Base-by-base conservation (phyloP, 2,329 filamentous ascomycete species). In the Pyrenophora teres region DNA sequence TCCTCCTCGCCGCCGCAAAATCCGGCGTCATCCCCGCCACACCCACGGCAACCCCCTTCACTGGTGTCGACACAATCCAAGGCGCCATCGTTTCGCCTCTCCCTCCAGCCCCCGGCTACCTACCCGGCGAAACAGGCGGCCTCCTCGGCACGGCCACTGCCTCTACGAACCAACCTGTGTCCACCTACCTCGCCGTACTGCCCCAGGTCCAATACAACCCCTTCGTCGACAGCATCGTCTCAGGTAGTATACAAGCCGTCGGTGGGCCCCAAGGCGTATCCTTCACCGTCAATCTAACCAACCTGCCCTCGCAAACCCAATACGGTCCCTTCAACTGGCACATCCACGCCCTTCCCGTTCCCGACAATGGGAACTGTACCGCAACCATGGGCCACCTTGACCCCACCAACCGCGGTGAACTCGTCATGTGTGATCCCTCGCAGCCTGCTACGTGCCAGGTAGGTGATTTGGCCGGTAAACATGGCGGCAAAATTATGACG, bases 391-490 rank as follows among this genome's bases (percentile, higher is more conserved):
- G 57, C 15, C 73, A 75, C 51, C 60, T 77, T n/a, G 71, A 76
- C 46, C 73, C 75, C 0, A 74, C 67, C 36, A 64, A 66, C 25
- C 66, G 60, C 38, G 73, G 72, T 40, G 68, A 74, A 25, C 50
- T 63, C 5, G 63, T 67, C 16, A 57, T 62, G 50, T 77, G 74
- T 54, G 62, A 77, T 46, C 27, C 62, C 0, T 56, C 55, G 6
- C 49, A 58, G 37, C 71, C 70, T 2, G 55, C 64, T 18, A 68
- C 62, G 1, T 78, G 76, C 51, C 69, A 76, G 53, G 72, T 74
- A 1, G 76, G 76, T 27, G 76, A 78, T 46, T 56, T 77, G 15
- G 70, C 71, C 6, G 76, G 75, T 41, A 78, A 78, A 61, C 71
- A 78, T 52, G 75, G 74, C 23, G 64, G 64, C 33, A 66, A 65